Evolutionary conservation across 2,329 filamentous ascomycete species (phyloP), one percentile per base, ranked within the genome.

Genomic region (Phoma herbarum): DNA sequence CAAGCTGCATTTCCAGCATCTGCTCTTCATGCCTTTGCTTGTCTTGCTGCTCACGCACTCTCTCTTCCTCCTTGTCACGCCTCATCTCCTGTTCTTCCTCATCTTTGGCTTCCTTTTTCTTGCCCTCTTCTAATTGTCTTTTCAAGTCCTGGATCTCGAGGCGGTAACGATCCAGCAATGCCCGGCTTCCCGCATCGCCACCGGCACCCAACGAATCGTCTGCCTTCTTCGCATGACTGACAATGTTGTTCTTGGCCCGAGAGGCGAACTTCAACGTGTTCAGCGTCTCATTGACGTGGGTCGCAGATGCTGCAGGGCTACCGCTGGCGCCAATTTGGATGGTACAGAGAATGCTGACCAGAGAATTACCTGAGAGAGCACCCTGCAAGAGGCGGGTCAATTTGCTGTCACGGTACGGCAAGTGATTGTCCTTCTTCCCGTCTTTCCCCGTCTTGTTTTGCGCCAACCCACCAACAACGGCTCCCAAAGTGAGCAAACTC

Each of bases 231-330:
- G 95, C 95, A 78, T 98, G 93, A 68, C 93, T 97, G 73, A 98
- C 90, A 71, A 99, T 97, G 74, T 90, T 99, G 79, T 99, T 99
- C 83, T 97, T 97, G 43, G 95, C 95, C 69, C 95, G 87, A 11
- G 93, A 95, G 2, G 95, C 95, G 74, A 99, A 99, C 71, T 98
- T 99, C 61, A 99, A 82, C 0, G 95, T 99, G 75, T 97, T 99
- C 54, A 99, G 80, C 0, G 94, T 98, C 79, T 99, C 95, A 18
- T 86, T 86, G 0, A 90, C 92, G 70, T 97, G 92, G 22, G 85
- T 91, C 67, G 87, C 90, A 20, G 88, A 85, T 3, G 88, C 80
- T 1, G 91, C 90, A 9, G 86, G 83, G 68, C 87, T 93, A 22
- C 90, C 89, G 12, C 87, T 85, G 1, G 90, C 84, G n/a, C 92